Evolutionary conservation across 176 grass and related monocot species (phyloP).

Genomic region (Miscanthus lutarioriparius): DNA sequence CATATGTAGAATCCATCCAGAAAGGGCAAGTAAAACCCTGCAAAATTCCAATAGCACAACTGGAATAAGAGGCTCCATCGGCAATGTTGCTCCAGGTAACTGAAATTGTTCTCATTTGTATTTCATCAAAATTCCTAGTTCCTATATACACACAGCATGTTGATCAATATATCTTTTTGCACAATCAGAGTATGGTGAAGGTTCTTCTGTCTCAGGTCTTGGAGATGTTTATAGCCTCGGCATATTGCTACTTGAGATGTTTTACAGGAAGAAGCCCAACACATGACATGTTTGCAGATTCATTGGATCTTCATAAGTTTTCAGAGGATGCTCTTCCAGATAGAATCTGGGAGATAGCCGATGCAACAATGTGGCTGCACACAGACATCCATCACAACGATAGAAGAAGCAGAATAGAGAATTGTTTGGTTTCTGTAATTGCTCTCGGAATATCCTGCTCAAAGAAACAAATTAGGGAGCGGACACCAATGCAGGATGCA

Average conservation of each 20-base stretch:
- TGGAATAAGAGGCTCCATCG: background rate
- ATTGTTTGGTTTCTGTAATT: background rate
- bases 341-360: background rate
- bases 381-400: background rate
- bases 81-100: background rate
- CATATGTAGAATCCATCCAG: background rate
- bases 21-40: background rate
- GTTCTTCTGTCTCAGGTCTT: background rate
- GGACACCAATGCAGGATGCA: background rate
- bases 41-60: background rate
- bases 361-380: background rate
- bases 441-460: background rate
- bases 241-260: background rate
- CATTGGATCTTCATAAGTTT: background rate
- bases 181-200: background rate
- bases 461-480: background rate
- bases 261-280: background rate
- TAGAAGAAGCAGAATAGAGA: background rate
- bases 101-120: background rate
- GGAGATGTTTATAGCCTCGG: background rate
- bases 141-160: background rate
- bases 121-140: background rate
- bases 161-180: background rate
- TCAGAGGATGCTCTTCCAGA: background rate
- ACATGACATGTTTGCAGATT: background rate